These are phyloP conservation scores for Earliella scabrosa DNA, from an alignment of 1,284 basidiomycete genomes.

Conservation along the genomic window DNA sequence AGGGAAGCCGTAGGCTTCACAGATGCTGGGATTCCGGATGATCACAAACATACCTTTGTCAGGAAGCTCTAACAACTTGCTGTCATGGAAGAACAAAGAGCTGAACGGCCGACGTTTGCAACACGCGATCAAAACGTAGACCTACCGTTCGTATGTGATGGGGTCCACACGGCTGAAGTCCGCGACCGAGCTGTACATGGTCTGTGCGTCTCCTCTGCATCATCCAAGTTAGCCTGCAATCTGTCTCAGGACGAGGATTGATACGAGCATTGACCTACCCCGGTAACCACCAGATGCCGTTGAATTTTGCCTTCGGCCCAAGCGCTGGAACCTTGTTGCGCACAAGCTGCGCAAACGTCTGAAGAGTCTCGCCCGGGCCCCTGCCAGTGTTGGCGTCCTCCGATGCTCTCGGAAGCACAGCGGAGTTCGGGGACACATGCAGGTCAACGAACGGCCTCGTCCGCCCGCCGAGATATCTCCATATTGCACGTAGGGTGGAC, in stretches of 20 bases:
- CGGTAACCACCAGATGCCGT: conserved; percentile 32
- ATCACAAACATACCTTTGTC: conserved; percentile 32
- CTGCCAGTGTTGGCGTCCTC: no score
- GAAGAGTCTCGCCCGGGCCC: not conserved
- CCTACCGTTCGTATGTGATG: conserved; percentile 31
- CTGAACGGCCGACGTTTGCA: no score
- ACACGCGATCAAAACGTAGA: not conserved
- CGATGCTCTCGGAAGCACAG: conserved; percentile 7
- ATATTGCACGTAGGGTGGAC: not conserved
- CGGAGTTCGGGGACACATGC: conserved; percentile 4
- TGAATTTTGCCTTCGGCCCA: conserved; percentile 18
- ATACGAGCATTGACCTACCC: conserved; percentile 19
- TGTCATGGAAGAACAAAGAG: no score
- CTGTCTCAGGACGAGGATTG: not conserved
- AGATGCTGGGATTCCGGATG: no score
- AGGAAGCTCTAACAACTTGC: conserved; percentile 25
- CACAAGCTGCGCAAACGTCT: conserved; percentile 22
- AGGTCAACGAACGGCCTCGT: conserved; percentile 10
- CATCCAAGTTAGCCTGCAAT: not conserved
- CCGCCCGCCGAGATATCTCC: not conserved
- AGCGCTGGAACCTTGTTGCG: conserved; percentile 26
- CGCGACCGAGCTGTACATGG: conserved; percentile 30
- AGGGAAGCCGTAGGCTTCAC: no score
- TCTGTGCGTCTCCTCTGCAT: conserved; percentile 30
- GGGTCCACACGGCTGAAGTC: conserved; percentile 30